Conservation (phyloP, 148 eudicot genomes). For the Hydrangea macrophylla region DNA sequence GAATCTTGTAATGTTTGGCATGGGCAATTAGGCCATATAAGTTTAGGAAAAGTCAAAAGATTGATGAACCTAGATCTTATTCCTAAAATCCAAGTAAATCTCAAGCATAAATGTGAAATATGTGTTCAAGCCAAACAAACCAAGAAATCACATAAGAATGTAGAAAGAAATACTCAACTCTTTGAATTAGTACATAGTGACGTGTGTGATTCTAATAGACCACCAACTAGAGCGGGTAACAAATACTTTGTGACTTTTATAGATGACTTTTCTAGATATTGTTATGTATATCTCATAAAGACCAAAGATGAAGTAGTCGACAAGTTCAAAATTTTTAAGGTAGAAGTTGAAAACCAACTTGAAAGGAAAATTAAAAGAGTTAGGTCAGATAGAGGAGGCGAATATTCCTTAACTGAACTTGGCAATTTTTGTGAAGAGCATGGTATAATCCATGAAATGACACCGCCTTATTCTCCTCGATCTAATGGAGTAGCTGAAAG, state of each 20-base stretch:
- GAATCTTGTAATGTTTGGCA: neutral
- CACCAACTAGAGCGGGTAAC: neutral
- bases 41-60: neutral
- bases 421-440: no score
- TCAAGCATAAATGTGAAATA: neutral
- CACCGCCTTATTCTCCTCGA: no score
- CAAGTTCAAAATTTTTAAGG: no score
- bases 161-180: neutral
- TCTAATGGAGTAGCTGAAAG: no score
- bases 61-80: neutral
- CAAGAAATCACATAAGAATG: neutral
- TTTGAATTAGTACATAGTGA: no score
- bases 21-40: neutral
- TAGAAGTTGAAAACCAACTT: no score
- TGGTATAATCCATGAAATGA: no score
- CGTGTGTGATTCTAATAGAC: slow-evolving; percentile 6
- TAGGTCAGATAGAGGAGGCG: no score
- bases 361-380: no score
- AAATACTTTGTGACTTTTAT: neutral
- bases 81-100: neutral
- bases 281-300: neutral
- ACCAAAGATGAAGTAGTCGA: no score
- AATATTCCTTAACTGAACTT: no score
- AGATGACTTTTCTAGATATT: neutral
- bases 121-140: neutral